Conservation (phyloP, 176 grass and related monocot species). For the Hyparrhenia diplandra region DNA sequence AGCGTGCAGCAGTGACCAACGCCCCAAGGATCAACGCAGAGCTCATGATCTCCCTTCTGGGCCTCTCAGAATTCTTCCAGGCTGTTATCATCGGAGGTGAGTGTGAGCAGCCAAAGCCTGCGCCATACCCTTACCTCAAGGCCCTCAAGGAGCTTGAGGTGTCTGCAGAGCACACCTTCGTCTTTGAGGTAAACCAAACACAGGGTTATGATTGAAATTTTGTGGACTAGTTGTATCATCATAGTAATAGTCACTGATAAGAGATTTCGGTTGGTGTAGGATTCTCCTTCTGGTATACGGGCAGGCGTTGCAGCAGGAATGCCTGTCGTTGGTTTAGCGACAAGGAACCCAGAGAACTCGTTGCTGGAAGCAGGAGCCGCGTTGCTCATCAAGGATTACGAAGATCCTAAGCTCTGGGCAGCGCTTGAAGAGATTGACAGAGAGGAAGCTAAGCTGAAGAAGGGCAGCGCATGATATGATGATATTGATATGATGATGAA, state of each 20-base stretch:
- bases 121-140: constrained; percentile 78
- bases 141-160: constrained; percentile 59
- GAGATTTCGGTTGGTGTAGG: constrained; percentile 22
- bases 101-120: constrained; percentile 82
- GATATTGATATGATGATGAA: background rate
- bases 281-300: constrained; percentile 71
- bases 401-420: constrained; percentile 74
- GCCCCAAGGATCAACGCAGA: constrained; percentile 86
- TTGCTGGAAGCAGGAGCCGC: constrained; percentile 66
- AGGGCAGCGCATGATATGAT: constrained; percentile 5
- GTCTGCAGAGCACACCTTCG: constrained; percentile 61
- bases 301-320: constrained; percentile 82
- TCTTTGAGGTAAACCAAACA: constrained; percentile 63
- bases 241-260: background rate
- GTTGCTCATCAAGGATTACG: constrained; percentile 76
- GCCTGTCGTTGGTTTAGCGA: constrained; percentile 51
- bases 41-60: constrained; percentile 84
- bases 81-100: constrained; percentile 64
- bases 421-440: constrained; percentile 55
- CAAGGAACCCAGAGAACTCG: constrained; percentile 84
- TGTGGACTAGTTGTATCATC: background rate
- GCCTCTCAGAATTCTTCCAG: constrained; percentile 83
- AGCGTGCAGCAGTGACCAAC: constrained; percentile 72
- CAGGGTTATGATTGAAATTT: background rate
- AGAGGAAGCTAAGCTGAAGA: constrained; percentile 51